Percentiles rank a stretch among this genome's conserved stretches.
These are phyloP conservation scores for Candida parachauliodes DNA, from an alignment of 805 yeast species.

Conservation along the genomic window DNA sequence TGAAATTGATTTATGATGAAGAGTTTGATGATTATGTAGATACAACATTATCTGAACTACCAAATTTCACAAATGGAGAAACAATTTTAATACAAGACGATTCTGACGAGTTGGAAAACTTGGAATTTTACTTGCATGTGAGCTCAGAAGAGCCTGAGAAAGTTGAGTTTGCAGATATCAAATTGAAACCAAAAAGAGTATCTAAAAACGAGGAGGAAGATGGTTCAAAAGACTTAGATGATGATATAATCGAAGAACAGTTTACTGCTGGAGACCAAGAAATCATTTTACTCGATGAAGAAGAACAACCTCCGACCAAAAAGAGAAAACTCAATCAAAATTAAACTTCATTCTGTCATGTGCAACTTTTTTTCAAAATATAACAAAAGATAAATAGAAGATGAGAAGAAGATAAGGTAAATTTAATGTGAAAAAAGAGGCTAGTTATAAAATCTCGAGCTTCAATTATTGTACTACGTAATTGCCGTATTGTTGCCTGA, in stretches of 20 bases:
- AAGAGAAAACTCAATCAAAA: slow-evolving; percentile 6
- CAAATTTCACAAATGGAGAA: slow-evolving; percentile 60
- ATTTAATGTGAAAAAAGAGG: too few relatives aligned
- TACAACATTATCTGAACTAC: slow-evolving; percentile 40
- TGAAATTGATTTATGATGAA: slow-evolving; percentile 69
- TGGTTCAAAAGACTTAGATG: background rate
- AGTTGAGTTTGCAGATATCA: slow-evolving; percentile 13
- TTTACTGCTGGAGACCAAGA: slow-evolving; percentile 11
- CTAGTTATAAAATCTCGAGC: too few relatives aligned
- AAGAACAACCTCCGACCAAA: slow-evolving; percentile 9
- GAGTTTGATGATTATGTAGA: slow-evolving; percentile 81
- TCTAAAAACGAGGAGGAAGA: slow-evolving; percentile 12
- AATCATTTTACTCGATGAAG: slow-evolving; percentile 8
- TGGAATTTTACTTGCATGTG: slow-evolving; percentile 54
- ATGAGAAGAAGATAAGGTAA: too few relatives aligned
- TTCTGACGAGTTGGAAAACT: slow-evolving; percentile 57
- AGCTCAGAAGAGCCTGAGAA: slow-evolving; percentile 8
- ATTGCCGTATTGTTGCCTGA: too few relatives aligned
- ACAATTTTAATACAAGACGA: slow-evolving; percentile 76
- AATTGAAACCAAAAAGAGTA: slow-evolving; percentile 15
- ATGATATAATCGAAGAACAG: background rate
- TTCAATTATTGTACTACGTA: too few relatives aligned
- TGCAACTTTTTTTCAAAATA: slow-evolving; percentile 4
- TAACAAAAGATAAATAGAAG: too few relatives aligned
- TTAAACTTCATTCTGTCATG: background rate